Evolutionary conservation across 2,329 filamentous ascomycete genomes (phyloP).

Genomic region (Salinomyces thailandicus): DNA sequence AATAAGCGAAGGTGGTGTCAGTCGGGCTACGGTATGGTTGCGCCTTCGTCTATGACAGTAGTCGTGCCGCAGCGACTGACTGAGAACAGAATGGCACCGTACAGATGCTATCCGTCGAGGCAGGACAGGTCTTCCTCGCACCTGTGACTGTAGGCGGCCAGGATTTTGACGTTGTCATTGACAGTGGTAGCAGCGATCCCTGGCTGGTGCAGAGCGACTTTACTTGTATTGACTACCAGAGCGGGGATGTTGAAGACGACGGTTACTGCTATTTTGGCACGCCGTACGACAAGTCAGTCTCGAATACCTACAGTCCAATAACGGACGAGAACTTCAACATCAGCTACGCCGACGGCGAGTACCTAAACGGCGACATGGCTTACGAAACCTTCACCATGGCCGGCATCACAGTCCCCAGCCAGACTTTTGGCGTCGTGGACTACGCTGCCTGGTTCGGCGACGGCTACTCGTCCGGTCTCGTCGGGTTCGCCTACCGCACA

Average conservation of each 20-base stretch:
- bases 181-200: constrained; percentile 41
- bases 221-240: constrained; percentile 14
- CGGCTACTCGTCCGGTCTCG: constrained; percentile 34
- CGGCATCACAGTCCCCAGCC: constrained; percentile 34
- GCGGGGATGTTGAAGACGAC: constrained; percentile 10
- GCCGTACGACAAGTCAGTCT: constrained; percentile 18
- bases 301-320: constrained; percentile 29
- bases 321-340: constrained; percentile 34
- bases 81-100: constrained; percentile 13
- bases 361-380: constrained; percentile 31
- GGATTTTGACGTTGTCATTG: constrained; percentile 31
- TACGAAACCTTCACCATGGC: constrained; percentile 35
- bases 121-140: constrained; percentile 23
- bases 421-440: constrained; percentile 39
- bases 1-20: constrained; percentile 6
- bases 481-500: constrained; percentile 43
- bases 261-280: constrained; percentile 24
- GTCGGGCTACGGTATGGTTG: constrained; percentile 2
- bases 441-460: constrained; percentile 25
- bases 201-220: constrained; percentile 31
- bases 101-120: constrained; percentile 12
- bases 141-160: constrained; percentile 21
- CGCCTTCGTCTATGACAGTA: no score
- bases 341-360: constrained; percentile 34
- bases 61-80: no score